Evolutionary conservation across 2,329 filamentous ascomycete genomes (phyloP).

Genomic region (Helminthosporium solani): DNA sequence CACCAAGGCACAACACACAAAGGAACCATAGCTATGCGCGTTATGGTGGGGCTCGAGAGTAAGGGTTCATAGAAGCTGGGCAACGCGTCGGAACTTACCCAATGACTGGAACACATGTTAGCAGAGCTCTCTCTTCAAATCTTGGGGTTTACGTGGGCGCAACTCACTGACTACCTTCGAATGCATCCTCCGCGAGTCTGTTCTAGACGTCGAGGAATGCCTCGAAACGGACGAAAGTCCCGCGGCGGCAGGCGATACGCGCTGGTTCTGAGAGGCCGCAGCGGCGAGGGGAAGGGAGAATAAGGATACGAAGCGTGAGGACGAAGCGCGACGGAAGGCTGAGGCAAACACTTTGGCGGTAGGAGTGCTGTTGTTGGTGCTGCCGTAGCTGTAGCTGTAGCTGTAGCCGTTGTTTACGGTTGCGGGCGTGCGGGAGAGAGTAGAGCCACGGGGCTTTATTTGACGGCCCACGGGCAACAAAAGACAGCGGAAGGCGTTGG

Average conservation of each 20-base stretch:
- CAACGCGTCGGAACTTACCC: slow-evolving; percentile 32
- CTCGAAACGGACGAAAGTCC: slow-evolving; percentile 44
- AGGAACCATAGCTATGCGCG: too few species aligned
- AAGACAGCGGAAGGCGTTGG: not conserved
- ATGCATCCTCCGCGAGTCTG: slow-evolving; percentile 70
- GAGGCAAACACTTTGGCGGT: slow-evolving; percentile 92
- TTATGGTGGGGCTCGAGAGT: slow-evolving; percentile 11
- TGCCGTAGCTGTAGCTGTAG: not conserved
- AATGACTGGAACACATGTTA: slow-evolving; percentile 38
- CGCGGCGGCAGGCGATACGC: slow-evolving; percentile 45
- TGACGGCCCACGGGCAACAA: not conserved
- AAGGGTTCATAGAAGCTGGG: slow-evolving; percentile 4
- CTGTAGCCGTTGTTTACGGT: slow-evolving; percentile 13
- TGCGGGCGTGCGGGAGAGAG: slow-evolving; percentile 14
- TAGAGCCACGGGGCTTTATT: not conserved
- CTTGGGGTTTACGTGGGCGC: not conserved
- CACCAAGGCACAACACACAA: too few species aligned
- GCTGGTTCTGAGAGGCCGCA: slow-evolving; percentile 61
- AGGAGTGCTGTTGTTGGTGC: slow-evolving; percentile 10
- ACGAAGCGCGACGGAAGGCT: slow-evolving; percentile 66
- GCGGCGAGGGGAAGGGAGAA: slow-evolving; percentile 71
- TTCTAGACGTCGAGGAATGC: slow-evolving; percentile 22
- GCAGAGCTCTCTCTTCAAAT: slow-evolving; percentile 10
- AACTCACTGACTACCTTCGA: slow-evolving; percentile 84
- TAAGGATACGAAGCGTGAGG: slow-evolving; percentile 67